Conservation (phyloP, 352 stramenopile species). For the Phytophthora sojae region DNA sequence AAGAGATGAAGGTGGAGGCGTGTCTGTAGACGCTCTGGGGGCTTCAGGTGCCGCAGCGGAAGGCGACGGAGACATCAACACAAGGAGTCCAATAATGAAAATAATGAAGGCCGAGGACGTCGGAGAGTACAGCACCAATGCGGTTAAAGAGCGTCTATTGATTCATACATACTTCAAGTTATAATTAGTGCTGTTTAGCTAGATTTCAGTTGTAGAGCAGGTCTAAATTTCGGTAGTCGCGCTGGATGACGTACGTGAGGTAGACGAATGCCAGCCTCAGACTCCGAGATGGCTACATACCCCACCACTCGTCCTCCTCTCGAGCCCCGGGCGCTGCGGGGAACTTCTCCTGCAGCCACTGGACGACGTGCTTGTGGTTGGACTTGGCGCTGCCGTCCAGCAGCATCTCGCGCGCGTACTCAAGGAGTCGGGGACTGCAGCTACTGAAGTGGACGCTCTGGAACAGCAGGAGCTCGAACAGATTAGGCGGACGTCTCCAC, state of each 20-base stretch:
- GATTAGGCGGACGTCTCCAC: background rate
- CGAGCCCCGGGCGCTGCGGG: background rate
- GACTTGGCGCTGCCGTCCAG: constrained; percentile 23
- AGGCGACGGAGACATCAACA: constrained; percentile 16
- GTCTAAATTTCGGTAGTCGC: constrained; percentile 14
- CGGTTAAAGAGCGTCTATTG: constrained; percentile 4
- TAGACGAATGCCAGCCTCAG: background rate
- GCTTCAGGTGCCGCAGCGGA: background rate
- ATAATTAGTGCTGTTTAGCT: background rate
- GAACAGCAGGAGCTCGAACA: constrained; percentile 26
- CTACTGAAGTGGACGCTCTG: constrained; percentile 18
- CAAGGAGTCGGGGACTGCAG: background rate
- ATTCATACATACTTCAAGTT: background rate
- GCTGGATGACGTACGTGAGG: background rate
- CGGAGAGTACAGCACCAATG: background rate
- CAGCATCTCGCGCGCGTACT: constrained; percentile 4
- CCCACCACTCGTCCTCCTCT: constrained; percentile 12
- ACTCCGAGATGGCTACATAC: constrained; percentile 2
- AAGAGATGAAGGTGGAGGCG: constrained; percentile 4
- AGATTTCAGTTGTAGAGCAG: background rate
- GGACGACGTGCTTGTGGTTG: constrained; percentile 16
- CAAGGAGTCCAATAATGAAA: constrained; percentile 1
- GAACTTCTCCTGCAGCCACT: constrained; percentile 16
- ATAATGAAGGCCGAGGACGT: constrained; percentile 9
- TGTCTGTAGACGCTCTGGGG: constrained; percentile 4